phyloP scores from a whole-genome alignment of 1,284 basidiomycete genomes.

The Stygiomarasmius scandens region DNA sequence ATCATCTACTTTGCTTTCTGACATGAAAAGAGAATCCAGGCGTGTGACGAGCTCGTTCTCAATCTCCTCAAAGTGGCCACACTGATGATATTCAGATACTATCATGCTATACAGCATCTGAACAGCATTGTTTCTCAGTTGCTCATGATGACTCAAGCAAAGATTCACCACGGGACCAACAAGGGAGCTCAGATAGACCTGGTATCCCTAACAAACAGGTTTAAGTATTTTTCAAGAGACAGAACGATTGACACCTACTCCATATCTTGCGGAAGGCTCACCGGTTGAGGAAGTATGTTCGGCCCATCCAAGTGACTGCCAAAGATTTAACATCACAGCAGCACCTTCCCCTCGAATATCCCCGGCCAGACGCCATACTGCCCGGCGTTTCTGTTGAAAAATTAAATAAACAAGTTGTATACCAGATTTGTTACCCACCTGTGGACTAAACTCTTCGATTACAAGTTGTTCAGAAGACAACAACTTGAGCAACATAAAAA shows the following conservation, averaged over 20 bases:
- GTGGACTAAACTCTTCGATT: conserved; percentile 93
- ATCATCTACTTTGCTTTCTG: conserved; percentile 87
- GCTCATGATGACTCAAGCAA: conserved; percentile 94
- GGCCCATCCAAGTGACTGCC: conserved; percentile 86
- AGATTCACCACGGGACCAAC: conserved; percentile 91
- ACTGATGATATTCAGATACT: conserved; percentile 85
- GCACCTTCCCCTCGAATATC: conserved; percentile 95
- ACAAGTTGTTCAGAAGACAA: conserved; percentile 89
- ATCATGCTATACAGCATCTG: conserved; percentile 97
- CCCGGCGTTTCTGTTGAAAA: conserved; percentile 77
- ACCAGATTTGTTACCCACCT: conserved; percentile 50
- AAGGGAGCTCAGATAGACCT: conserved; percentile 81
- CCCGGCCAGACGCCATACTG: conserved; percentile 94
- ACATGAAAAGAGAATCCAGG: conserved; percentile 91
- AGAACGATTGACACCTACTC: conserved; percentile 46
- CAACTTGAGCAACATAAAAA: conserved; percentile 83
- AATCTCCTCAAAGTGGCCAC: conserved; percentile 82
- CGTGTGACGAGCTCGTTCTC: conserved; percentile 95
- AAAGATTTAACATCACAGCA: conserved; percentile 79
- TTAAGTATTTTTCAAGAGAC: conserved; percentile 2
- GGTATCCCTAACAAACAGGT: conserved; percentile 64
- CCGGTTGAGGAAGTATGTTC: conserved; percentile 54
- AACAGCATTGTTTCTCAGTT: conserved; percentile 87
- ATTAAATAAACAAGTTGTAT: conserved; percentile 5
- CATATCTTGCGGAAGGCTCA: conserved; percentile 57